phyloP scores from a whole-genome alignment of 306 rosid species.

The Hippophae tibetana region DNA sequence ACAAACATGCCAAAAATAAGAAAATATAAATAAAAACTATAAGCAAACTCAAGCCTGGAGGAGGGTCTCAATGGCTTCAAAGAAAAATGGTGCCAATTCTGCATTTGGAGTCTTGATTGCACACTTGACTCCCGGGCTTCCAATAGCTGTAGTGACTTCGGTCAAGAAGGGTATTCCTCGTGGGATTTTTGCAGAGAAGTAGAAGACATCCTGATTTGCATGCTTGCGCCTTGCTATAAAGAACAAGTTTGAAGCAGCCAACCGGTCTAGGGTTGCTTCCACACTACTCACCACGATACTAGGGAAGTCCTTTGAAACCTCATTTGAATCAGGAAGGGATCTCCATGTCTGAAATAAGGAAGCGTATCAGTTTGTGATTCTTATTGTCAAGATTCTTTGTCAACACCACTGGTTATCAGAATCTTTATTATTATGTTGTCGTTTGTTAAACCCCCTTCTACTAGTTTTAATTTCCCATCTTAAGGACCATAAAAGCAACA shows the following conservation, averaged over 20 bases:
- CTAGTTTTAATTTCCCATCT: too few relatives aligned
- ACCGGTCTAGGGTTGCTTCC: conserved; percentile 57
- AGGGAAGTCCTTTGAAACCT: conserved; percentile 79
- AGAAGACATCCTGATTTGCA: conserved; percentile 90
- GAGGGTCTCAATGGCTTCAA: conserved; percentile 73
- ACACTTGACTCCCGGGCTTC: conserved; percentile 71
- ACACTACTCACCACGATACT: conserved; percentile 39
- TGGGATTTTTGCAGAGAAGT: conserved; percentile 82
- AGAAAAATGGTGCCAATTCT: conserved; percentile 66
- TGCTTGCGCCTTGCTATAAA: conserved; percentile 84
- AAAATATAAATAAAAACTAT: too few relatives aligned
- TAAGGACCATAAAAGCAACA: too few relatives aligned
- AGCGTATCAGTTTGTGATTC: conserved; percentile 13
- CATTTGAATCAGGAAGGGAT: conserved; percentile 92
- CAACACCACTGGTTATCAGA: background rate
- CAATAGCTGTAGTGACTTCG: conserved; percentile 64
- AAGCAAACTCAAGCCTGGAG: conserved; percentile 42
- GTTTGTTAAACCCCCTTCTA: too few relatives aligned
- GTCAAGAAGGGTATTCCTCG: conserved; percentile 65
- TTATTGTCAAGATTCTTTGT: conserved; percentile 3
- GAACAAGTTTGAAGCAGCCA: conserved; percentile 73
- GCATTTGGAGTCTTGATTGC: conserved; percentile 93
- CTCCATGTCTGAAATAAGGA: conserved; percentile 77
- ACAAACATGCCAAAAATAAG: too few relatives aligned
- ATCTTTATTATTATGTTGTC: background rate